Percentiles rank a stretch among this genome's conserved stretches.
These are phyloP conservation scores for Lentinula sp. DNA, from an alignment of 768 basidiomycete genomes.

Conservation along the genomic window DNA sequence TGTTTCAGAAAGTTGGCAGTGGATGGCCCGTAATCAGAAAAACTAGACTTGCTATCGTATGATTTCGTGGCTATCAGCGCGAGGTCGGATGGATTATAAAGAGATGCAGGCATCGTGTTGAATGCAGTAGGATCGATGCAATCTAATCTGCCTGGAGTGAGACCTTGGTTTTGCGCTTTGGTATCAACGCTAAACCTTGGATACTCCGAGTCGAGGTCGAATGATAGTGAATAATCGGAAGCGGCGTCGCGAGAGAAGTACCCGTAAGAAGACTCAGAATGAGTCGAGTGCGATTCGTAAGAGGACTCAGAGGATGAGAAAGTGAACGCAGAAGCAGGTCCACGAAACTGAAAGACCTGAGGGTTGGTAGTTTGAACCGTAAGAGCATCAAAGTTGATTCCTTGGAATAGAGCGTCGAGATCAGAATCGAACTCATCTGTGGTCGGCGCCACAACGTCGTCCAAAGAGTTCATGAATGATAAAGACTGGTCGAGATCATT, in stretches of 20 bases:
- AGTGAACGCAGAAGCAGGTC: conserved; percentile 75
- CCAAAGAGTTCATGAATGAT: conserved; percentile 60
- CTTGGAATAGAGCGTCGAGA: conserved; percentile 67
- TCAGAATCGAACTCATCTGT: conserved; percentile 82
- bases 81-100: conserved; percentile 34
- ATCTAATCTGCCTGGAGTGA: conserved; percentile 6
- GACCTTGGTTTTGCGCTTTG: conserved; percentile 21
- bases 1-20: conserved; percentile 47
- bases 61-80: conserved; percentile 26
- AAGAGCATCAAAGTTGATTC: conserved; percentile 53
- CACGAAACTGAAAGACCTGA: conserved; percentile 60
- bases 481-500: conserved; percentile 55
- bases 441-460: conserved; percentile 63
- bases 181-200: conserved; percentile 50
- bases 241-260: conserved; percentile 41
- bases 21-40: conserved; percentile 60
- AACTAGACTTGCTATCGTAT: conserved; percentile 43
- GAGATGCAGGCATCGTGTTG: conserved; percentile 53
- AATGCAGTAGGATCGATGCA: conserved; percentile 39
- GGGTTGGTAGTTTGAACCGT: conserved; percentile 42
- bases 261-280: conserved; percentile 67
- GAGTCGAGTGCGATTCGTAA: conserved; percentile 62
- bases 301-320: conserved; percentile 67
- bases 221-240: conserved; percentile 50
- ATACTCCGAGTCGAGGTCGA: conserved; percentile 73